Conservation (phyloP, 371 early-diverging fungal genomes). For the Coemansia sp. region DNA sequence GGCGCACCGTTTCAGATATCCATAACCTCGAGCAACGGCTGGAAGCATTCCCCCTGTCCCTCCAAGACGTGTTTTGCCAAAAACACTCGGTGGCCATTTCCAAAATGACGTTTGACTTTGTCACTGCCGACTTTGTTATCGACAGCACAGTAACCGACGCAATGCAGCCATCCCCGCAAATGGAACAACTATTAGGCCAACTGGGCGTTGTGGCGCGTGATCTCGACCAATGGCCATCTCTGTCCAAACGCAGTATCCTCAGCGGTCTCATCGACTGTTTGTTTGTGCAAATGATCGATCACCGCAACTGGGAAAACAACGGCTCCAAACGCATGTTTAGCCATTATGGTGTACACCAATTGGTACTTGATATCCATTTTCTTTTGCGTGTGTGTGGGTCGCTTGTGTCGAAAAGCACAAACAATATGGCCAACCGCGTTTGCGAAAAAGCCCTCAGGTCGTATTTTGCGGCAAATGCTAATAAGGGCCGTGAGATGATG, state of each 20-base stretch:
- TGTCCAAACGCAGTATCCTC: constrained; percentile 42
- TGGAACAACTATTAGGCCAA: constrained; percentile 37
- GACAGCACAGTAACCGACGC: constrained; percentile 31
- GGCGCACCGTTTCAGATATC: constrained; percentile 51
- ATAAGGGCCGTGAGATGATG: constrained; percentile 50
- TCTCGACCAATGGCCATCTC: constrained; percentile 44
- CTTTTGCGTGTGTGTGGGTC: constrained; percentile 57
- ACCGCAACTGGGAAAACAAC: constrained; percentile 51
- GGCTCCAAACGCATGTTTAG: constrained; percentile 52
- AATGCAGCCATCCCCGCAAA: constrained; percentile 44
- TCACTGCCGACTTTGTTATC: constrained; percentile 27
- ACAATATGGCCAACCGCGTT: constrained; percentile 58
- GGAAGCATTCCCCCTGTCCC: constrained; percentile 51
- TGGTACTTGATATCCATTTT: constrained; percentile 70
- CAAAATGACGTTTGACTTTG: constrained; percentile 46
- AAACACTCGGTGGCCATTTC: constrained; percentile 37
- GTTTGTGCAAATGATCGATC: constrained; percentile 48
- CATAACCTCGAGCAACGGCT: constrained; percentile 53
- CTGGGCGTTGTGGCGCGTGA: constrained; percentile 40
- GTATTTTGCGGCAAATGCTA: constrained; percentile 54
- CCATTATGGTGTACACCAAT: constrained; percentile 64
- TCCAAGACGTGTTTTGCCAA: constrained; percentile 56
- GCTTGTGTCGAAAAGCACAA: constrained; percentile 56
- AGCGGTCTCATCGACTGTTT: constrained; percentile 51
- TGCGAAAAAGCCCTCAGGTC: constrained; percentile 63